Percentiles rank a stretch among this genome's conserved stretches.
These are phyloP conservation scores for Pseudonitzschia multiseries DNA, from an alignment of 108 stramenopile genomes.

Conservation along the genomic window DNA sequence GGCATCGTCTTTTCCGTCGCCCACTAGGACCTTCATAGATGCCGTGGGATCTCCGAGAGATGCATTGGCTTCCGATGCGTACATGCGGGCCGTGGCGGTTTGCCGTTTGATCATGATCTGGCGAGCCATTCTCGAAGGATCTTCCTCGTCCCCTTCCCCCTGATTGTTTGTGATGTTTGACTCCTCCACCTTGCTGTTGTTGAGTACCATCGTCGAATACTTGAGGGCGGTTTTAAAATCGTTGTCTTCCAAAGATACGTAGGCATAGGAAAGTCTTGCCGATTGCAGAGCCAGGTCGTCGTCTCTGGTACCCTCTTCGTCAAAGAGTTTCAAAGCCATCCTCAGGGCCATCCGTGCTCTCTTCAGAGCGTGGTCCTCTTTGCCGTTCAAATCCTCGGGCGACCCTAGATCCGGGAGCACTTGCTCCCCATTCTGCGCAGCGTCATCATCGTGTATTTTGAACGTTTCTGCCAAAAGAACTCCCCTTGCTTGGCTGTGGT, in stretches of 20 bases:
- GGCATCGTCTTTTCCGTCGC: slow-evolving; percentile 47
- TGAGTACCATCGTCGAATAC: slow-evolving; percentile 40
- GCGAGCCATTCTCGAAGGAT: background rate
- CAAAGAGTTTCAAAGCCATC: slow-evolving; percentile 22
- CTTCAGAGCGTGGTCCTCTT: slow-evolving; percentile 32
- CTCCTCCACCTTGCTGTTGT: background rate
- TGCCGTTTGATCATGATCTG: slow-evolving; percentile 28
- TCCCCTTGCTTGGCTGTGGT: slow-evolving; percentile 8
- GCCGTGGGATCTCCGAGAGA: slow-evolving; percentile 40
- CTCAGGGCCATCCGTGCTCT: slow-evolving; percentile 34
- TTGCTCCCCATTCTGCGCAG: background rate
- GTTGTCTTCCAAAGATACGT: slow-evolving; percentile 51
- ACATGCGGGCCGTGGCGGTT: slow-evolving; percentile 60
- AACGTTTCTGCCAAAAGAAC: slow-evolving; percentile 13
- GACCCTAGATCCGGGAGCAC: slow-evolving; percentile 34
- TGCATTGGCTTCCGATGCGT: slow-evolving; percentile 65
- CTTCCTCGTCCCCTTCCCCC: slow-evolving; percentile 3
- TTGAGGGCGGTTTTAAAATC: slow-evolving; percentile 47
- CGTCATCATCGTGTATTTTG: background rate
- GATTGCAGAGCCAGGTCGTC: slow-evolving; percentile 21
- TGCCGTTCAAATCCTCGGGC: slow-evolving; percentile 41
- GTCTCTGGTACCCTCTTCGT: background rate
- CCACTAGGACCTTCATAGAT: slow-evolving; percentile 51
- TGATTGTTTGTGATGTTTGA: background rate
- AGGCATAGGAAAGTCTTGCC: slow-evolving; percentile 53